phyloP scores from a whole-genome alignment of 192 early-diverging fungal genomes.

The Podila clonocystis region DNA sequence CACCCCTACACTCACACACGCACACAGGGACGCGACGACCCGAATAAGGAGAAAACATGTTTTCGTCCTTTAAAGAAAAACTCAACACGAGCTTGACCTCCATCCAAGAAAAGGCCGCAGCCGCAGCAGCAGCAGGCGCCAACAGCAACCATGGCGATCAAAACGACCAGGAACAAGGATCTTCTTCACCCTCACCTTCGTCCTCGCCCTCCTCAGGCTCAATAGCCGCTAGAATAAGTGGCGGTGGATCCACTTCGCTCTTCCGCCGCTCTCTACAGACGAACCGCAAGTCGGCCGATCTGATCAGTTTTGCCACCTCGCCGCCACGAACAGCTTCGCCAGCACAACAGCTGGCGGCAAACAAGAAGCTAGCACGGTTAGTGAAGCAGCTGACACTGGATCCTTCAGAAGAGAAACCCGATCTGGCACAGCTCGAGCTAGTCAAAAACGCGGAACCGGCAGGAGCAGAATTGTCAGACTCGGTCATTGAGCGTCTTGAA shows the following conservation, averaged over 20 bases:
- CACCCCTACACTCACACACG: background rate
- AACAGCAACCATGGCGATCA: conserved; percentile 7
- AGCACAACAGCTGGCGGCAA: conserved; percentile 5
- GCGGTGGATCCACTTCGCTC: conserved; percentile 19
- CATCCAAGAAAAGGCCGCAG: conserved; percentile 44
- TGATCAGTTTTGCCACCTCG: conserved; percentile 41
- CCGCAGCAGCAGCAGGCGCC: conserved; percentile 35
- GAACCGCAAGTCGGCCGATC: conserved; percentile 24
- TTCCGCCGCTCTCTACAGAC: conserved; percentile 39
- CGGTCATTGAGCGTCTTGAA: conserved; percentile 44
- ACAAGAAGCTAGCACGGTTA: conserved; percentile 21
- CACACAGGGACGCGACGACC: background rate
- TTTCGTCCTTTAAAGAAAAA: conserved; percentile 50
- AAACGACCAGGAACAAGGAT: conserved; percentile 9
- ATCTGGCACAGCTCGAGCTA: conserved; percentile 30
- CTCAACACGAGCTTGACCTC: conserved; percentile 49
- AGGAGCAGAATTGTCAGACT: conserved; percentile 37
- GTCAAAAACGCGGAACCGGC: conserved; percentile 47
- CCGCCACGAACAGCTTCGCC: conserved; percentile 13
- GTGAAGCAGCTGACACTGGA: conserved; percentile 44
- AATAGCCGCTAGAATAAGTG: background rate
- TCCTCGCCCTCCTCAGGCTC: conserved; percentile 10
- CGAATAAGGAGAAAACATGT: conserved; percentile 15
- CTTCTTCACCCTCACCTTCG: conserved; percentile 10
- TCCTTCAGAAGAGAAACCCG: conserved; percentile 44